Evolutionary conservation across 2,329 filamentous ascomycete species (phyloP).

Genomic region (Pseudogymnoascus destructans): DNA sequence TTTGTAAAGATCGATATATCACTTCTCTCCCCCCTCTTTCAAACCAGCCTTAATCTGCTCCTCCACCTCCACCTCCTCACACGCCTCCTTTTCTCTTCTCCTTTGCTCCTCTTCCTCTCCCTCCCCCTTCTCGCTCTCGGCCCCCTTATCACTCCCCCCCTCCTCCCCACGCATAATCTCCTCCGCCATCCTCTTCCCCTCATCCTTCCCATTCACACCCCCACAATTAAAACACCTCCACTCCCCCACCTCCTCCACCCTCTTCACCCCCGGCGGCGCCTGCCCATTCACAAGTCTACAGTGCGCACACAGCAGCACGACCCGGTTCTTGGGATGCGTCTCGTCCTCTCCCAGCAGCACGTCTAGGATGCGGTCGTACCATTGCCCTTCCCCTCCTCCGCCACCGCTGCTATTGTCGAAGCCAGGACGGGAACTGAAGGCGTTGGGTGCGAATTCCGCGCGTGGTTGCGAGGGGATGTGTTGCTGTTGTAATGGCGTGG

Average conservation of each 20-base stretch:
- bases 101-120: constrained; percentile 9
- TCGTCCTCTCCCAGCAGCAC: constrained; percentile 91
- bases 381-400: constrained; percentile 38
- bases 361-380: constrained; percentile 93
- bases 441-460: constrained; percentile 60
- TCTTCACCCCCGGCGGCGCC: constrained; percentile 73
- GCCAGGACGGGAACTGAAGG: constrained; percentile 34
- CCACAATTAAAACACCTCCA: constrained; percentile 89
- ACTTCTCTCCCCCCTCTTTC: not conserved
- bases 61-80: constrained; percentile 3
- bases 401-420: constrained; percentile 22
- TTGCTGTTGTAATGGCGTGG: constrained; percentile 15
- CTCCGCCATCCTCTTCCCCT: constrained; percentile 58
- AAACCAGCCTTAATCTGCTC: not conserved
- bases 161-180: constrained; percentile 36
- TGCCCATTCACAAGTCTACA: constrained; percentile 92
- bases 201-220: constrained; percentile 67
- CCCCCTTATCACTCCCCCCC: constrained; percentile 11
- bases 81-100: not conserved
- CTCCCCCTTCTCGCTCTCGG: constrained; percentile 15
- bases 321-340: constrained; percentile 77
- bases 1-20: not conserved
- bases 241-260: constrained; percentile 62
- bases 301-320: constrained; percentile 68
- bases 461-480: constrained; percentile 18